Evolutionary conservation across 208 protist genomes (phyloP).

Genomic region (Trypanosoma melophagium): DNA sequence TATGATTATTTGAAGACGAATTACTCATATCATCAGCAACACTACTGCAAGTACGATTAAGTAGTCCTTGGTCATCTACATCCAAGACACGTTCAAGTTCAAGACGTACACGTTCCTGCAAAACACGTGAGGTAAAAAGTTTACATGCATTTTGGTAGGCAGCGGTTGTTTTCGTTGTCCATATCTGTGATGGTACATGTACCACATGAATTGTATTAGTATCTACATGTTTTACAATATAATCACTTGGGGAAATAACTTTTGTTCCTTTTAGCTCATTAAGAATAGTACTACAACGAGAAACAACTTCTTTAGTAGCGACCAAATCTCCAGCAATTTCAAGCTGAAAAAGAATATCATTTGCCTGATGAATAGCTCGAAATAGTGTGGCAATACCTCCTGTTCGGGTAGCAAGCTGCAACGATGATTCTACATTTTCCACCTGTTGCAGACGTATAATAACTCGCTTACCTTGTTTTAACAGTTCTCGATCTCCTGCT

Average conservation of each 20-base stretch:
- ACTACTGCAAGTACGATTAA: slow-evolving; percentile 2
- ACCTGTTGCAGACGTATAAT: slow-evolving; percentile 57
- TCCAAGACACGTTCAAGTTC: slow-evolving; percentile 39
- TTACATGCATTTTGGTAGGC: slow-evolving; percentile 52
- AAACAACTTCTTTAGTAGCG: slow-evolving; percentile 11
- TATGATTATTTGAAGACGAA: slow-evolving; percentile 3
- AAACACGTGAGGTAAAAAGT: slow-evolving; percentile 31
- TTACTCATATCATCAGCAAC: slow-evolving; percentile 13
- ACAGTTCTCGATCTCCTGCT: slow-evolving; percentile 27
- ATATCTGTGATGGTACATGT: slow-evolving; percentile 47
- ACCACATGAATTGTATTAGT: slow-evolving; percentile 26
- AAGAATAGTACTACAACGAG: slow-evolving; percentile 17
- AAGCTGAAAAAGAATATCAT: slow-evolving; percentile 58
- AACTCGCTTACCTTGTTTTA: slow-evolving; percentile 45
- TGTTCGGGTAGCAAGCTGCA: slow-evolving; percentile 33
- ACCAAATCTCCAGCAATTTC: slow-evolving; percentile 35
- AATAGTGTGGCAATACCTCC: slow-evolving; percentile 49
- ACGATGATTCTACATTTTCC: slow-evolving; percentile 28
- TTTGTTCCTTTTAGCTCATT: slow-evolving; percentile 9
- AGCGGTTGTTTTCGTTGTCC: slow-evolving; percentile 36
- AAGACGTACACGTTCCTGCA: slow-evolving; percentile 38
- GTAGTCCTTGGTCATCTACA: slow-evolving; percentile 6
- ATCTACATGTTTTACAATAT: slow-evolving; percentile 26
- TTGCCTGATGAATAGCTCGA: slow-evolving; percentile 58
- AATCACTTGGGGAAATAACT: slow-evolving; percentile 10